These are phyloP conservation scores for Ilyonectria sp. DNA, from an alignment of 2,329 filamentous ascomycete species.

Conservation along the genomic window DNA sequence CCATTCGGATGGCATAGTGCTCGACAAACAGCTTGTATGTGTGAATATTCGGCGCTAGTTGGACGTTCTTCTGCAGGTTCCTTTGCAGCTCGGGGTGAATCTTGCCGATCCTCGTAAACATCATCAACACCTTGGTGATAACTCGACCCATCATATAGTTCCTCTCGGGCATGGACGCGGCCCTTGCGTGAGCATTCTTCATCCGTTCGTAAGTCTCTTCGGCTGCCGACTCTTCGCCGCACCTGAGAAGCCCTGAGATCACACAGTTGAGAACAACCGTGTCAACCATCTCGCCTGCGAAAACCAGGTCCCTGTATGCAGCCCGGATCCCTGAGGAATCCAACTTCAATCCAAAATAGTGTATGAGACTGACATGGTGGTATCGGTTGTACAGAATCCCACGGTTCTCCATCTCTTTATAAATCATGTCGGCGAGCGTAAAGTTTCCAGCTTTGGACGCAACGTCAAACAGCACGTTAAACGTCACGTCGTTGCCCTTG, in stretches of 20 bases:
- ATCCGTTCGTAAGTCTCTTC: conserved; percentile 88
- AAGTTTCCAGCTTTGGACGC: conserved; percentile 91
- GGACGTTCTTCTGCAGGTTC: conserved; percentile 72
- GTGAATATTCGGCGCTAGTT: conserved; percentile 80
- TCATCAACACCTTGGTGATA: conserved; percentile 70
- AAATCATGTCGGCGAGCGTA: conserved; percentile 85
- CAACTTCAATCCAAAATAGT: conserved; percentile 83
- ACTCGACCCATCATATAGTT: conserved; percentile 64
- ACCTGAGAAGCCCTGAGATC: conserved; percentile 82
- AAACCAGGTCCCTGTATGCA: conserved; percentile 87
- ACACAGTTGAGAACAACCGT: conserved; percentile 89
- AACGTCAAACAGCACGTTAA: conserved; percentile 93
- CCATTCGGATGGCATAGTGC: conserved; percentile 78
- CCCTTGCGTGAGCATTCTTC: conserved; percentile 72
- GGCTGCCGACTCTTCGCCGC: conserved; percentile 82
- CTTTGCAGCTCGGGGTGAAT: conserved; percentile 68
- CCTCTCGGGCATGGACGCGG: conserved; percentile 58
- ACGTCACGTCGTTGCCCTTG: conserved; percentile 82
- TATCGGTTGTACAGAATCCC: conserved; percentile 81
- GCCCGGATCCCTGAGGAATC: conserved; percentile 82
- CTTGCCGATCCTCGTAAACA: conserved; percentile 69
- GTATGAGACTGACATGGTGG: conserved; percentile 86
- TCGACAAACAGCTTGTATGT: conserved; percentile 87
- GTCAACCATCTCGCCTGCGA: conserved; percentile 89
- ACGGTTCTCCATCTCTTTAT: conserved; percentile 83